phyloP scores from a whole-genome alignment of 805 yeast species.

The Priceomyces carsonii region DNA sequence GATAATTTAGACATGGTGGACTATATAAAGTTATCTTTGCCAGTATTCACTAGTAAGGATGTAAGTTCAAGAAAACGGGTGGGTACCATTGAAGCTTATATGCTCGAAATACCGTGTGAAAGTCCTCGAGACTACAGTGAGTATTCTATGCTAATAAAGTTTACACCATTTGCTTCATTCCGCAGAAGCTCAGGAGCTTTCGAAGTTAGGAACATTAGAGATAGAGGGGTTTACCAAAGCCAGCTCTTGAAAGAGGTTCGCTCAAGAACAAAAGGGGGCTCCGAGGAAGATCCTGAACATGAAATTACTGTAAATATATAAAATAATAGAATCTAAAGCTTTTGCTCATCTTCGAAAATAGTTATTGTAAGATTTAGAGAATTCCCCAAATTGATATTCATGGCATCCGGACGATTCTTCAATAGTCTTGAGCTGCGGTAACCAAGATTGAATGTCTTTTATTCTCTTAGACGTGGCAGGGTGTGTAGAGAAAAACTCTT shows the following conservation, averaged over 20 bases:
- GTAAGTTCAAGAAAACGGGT: constrained; percentile 18
- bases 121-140: constrained; percentile 8
- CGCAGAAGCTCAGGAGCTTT: constrained; percentile 1
- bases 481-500: constrained; percentile 82
- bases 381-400: constrained; percentile 18
- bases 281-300: constrained; percentile 7
- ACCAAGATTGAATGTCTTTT: constrained; percentile 65
- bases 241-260: constrained; percentile 8
- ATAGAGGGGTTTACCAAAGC: constrained; percentile 9
- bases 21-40: constrained; percentile 37
- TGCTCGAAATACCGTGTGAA: constrained; percentile 20
- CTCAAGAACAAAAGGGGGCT: constrained; percentile 3
- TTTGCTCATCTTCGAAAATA: constrained; percentile 13
- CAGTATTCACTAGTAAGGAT: constrained; percentile 26
- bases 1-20: constrained; percentile 6
- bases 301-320: constrained; percentile 14
- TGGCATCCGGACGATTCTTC: constrained; percentile 45
- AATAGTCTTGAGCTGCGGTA: constrained; percentile 54
- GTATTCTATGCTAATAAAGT: constrained; percentile 16
- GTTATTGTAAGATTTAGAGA: constrained; percentile 14
- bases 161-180: constrained; percentile 15
- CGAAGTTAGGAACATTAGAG: constrained; percentile 7
- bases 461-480: constrained; percentile 81
- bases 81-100: constrained; percentile 34
- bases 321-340: constrained; percentile 5